Percentiles rank a stretch among this genome's conserved stretches.
phyloP scores from a whole-genome alignment of 2,329 filamentous ascomycete genomes.

The Fusarium kyushuense region DNA sequence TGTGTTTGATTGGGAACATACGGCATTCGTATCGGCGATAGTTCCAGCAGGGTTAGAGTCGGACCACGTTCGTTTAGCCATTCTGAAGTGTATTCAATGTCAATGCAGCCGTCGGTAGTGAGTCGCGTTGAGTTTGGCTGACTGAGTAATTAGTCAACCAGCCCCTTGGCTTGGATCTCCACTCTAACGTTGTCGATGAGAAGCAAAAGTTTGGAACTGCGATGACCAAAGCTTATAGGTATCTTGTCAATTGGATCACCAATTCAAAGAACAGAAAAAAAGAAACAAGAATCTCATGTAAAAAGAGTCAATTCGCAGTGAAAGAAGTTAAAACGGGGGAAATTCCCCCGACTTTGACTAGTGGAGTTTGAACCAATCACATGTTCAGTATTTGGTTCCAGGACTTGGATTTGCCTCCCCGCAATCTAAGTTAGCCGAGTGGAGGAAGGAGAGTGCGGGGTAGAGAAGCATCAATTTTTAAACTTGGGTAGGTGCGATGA shows the following conservation, averaged over 20 bases:
- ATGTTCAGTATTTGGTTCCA: background rate
- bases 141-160: constrained; percentile 6
- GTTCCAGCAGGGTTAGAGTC: constrained; percentile 39
- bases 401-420: constrained; percentile 23
- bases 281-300: constrained; percentile 7
- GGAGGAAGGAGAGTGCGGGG: constrained; percentile 25
- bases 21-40: constrained; percentile 16
- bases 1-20: constrained; percentile 7
- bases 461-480: constrained; percentile 7
- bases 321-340: constrained; percentile 40
- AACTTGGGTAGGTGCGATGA: background rate
- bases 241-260: background rate
- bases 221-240: background rate
- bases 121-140: constrained; percentile 10
- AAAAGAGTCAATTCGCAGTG: constrained; percentile 21
- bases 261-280: background rate
- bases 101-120: background rate
- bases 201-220: background rate
- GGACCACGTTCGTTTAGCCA: constrained; percentile 47
- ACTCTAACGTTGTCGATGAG: background rate
- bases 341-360: constrained; percentile 36
- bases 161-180: constrained; percentile 1
- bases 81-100: background rate
- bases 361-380: constrained; percentile 28
- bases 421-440: constrained; percentile 17